Evolutionary conservation across 2,329 filamentous ascomycete species (phyloP).

Genomic region (Trichoderma sp.): DNA sequence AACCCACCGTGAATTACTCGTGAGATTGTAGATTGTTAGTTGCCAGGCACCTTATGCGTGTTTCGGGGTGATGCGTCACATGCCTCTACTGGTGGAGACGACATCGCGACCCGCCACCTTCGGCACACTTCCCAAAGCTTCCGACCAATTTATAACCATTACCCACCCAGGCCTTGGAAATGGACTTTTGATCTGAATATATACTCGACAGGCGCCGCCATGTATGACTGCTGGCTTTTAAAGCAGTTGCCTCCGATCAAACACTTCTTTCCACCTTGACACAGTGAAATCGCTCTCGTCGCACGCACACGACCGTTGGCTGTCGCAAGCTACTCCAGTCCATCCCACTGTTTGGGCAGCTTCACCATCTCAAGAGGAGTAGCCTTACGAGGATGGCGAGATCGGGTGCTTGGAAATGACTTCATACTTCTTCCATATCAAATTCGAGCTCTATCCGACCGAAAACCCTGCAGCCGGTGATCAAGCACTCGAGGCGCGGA

Average conservation of each 20-base stretch:
- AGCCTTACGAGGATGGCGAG: neutral
- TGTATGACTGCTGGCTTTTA: neutral
- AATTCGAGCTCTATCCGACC: slow-evolving; percentile 63
- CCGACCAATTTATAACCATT: neutral
- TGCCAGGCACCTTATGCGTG: no score
- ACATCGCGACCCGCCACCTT: neutral
- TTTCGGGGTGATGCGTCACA: neutral
- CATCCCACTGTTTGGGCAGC: neutral
- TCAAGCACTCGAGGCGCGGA: slow-evolving; percentile 26
- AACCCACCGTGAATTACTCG: neutral
- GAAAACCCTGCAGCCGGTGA: slow-evolving; percentile 40
- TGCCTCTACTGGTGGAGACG: neutral
- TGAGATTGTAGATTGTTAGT: neutral
- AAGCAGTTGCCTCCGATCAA: neutral
- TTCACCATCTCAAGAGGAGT: neutral
- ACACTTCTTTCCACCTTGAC: slow-evolving; percentile 19
- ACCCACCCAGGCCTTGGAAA: neutral
- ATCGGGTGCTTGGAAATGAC: slow-evolving; percentile 48
- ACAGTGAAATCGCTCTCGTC: neutral
- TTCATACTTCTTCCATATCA: slow-evolving; percentile 67
- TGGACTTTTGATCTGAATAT: neutral
- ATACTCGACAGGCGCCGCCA: slow-evolving; percentile 9
- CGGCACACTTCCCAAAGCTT: neutral
- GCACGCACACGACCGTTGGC: neutral
- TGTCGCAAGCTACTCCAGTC: neutral